Conservation (phyloP, 441 rosid species). For the Francoa sonchifolia region DNA sequence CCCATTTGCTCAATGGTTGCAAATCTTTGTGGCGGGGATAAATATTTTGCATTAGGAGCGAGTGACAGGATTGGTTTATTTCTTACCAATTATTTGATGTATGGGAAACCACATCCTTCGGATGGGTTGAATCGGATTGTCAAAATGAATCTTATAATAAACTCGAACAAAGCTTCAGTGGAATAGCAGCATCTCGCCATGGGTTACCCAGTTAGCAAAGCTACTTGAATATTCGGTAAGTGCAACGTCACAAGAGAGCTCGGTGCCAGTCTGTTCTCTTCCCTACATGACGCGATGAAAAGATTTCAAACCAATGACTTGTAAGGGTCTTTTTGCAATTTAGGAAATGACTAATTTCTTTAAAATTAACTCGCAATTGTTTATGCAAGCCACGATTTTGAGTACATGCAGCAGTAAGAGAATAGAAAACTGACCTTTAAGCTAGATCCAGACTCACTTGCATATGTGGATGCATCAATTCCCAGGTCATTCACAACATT, state of each 20-base stretch:
- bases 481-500: slow-evolving; percentile 29
- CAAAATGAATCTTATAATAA: background rate
- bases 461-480: slow-evolving; percentile 24
- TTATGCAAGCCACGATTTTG: background rate
- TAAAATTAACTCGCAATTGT: too few relatives aligned
- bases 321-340: too few relatives aligned
- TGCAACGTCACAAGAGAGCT: slow-evolving; percentile 12
- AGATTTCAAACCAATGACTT: too few relatives aligned
- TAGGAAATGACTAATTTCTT: too few relatives aligned
- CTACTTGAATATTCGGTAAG: slow-evolving; percentile 29
- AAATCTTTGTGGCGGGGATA: background rate
- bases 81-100: slow-evolving; percentile 12
- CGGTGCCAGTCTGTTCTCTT: slow-evolving; percentile 19
- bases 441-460: slow-evolving; percentile 34
- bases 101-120: slow-evolving; percentile 35
- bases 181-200: slow-evolving; percentile 47
- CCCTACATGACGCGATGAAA: slow-evolving; percentile 21
- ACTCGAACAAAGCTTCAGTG: slow-evolving; percentile 14
- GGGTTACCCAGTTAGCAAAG: slow-evolving; percentile 54
- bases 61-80: slow-evolving; percentile 9
- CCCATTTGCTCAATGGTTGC: background rate
- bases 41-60: background rate
- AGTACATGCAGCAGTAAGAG: background rate
- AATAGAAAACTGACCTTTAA: slow-evolving; percentile 30
- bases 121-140: slow-evolving; percentile 20